Conservation (phyloP, 345 rosid genomes). For the Gossypium longicalyx region DNA sequence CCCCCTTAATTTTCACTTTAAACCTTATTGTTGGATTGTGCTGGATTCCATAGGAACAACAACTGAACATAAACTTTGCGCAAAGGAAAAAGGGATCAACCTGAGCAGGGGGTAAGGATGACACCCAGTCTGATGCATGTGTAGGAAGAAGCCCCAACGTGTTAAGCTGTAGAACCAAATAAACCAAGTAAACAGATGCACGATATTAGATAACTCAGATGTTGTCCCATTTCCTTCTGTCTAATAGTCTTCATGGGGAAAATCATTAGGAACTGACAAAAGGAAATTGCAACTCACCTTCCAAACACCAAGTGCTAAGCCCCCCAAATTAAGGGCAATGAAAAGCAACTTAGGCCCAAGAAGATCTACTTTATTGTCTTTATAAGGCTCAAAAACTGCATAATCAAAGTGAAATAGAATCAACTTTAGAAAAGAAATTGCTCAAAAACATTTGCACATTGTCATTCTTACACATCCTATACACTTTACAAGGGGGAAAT, state of each 20-base stretch:
- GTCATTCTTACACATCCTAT: not conserved
- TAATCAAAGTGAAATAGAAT: constrained; percentile 8
- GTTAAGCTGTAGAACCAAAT: constrained; percentile 67
- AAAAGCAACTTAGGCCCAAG: constrained; percentile 83
- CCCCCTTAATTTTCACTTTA: not conserved
- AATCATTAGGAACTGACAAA: not conserved
- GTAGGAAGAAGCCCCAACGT: constrained; percentile 97
- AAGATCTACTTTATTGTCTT: constrained; percentile 87
- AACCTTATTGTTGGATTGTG: not conserved
- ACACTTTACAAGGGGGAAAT: not conserved
- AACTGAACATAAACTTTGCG: not conserved
- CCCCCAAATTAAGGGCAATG: constrained; percentile 92
- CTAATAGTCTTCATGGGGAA: not conserved
- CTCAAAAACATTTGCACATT: not conserved
- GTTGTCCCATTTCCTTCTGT: not conserved
- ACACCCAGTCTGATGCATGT: constrained; percentile 99
- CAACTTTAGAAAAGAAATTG: not conserved
- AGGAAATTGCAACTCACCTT: constrained; percentile 50
- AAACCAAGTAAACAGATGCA: not conserved
- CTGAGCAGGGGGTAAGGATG: constrained; percentile 95
- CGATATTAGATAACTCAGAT: not conserved
- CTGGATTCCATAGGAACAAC: not conserved
- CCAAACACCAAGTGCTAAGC: constrained; percentile 93
- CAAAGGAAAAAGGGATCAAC: constrained; percentile 28
- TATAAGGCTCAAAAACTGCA: constrained; percentile 98